Percentiles rank a stretch among this genome's conserved stretches.
phyloP scores from a whole-genome alignment of 495 filamentous ascomycete genomes.

The Neurospora sublineolata region DNA sequence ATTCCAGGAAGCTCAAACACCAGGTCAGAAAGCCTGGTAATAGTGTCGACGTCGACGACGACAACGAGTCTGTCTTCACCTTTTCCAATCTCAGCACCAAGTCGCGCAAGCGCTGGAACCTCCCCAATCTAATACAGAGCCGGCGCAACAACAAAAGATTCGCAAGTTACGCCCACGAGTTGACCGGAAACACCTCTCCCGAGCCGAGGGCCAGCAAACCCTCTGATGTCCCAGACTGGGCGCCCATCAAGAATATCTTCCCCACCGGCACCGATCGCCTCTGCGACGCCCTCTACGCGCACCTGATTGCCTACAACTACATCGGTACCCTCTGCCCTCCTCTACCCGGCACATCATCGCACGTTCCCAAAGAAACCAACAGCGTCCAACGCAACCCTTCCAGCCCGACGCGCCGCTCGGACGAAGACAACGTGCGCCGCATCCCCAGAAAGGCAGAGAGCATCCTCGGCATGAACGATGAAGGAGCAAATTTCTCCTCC shows the following conservation, averaged over 20 bases:
- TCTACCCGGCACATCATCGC: background rate
- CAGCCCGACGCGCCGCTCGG: constrained; percentile 2
- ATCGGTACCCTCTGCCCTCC: constrained; percentile 33
- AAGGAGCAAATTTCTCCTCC: background rate
- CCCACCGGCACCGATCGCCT: constrained; percentile 41
- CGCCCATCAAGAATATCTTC: constrained; percentile 47
- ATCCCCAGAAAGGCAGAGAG: constrained; percentile 31
- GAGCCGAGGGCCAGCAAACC: background rate
- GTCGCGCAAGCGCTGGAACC: constrained; percentile 13
- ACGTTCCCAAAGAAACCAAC: background rate
- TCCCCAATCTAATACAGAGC: constrained; percentile 8
- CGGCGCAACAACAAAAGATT: constrained; percentile 6
- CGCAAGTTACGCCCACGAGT: background rate
- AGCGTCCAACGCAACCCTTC: background rate
- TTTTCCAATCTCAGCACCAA: constrained; percentile 1
- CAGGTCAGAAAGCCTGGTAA: background rate
- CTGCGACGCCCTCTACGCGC: constrained; percentile 52
- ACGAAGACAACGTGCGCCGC: constrained; percentile 6
- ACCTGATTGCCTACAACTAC: constrained; percentile 53
- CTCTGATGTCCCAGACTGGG: constrained; percentile 21
- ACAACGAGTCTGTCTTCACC: constrained; percentile 12
- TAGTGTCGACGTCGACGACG: background rate
- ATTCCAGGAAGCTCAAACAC: constrained; percentile 32
- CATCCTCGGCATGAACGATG: constrained; percentile 25
- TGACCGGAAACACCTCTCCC: background rate